Evolutionary conservation across 1,284 basidiomycete genomes (phyloP).

Genomic region (Neonothopanus nambi): DNA sequence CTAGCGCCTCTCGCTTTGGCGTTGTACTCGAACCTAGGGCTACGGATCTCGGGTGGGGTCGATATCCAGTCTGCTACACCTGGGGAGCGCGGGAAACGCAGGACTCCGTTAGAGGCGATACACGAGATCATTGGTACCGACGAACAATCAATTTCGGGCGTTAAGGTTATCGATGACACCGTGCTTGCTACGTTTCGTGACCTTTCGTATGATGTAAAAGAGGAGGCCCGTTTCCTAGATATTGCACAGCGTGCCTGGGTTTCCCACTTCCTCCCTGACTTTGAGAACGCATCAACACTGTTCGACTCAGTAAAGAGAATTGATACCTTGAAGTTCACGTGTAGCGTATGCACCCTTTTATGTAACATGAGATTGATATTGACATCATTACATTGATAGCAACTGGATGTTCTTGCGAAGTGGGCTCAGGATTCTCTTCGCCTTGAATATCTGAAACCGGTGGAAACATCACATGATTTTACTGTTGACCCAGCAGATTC

Average conservation of each 20-base stretch:
- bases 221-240: slow-evolving; percentile 24
- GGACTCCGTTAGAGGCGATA: slow-evolving; percentile 43
- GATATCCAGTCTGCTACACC: slow-evolving; percentile 57
- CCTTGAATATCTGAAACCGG: slow-evolving; percentile 6
- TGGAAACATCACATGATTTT: slow-evolving; percentile 3
- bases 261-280: slow-evolving; percentile 42
- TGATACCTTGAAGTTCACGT: slow-evolving; percentile 37
- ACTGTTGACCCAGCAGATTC: neutral
- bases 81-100: slow-evolving; percentile 28
- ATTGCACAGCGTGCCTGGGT: slow-evolving; percentile 56
- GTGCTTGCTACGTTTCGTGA: slow-evolving; percentile 41
- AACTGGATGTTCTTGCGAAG: slow-evolving; percentile 8
- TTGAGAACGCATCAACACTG: slow-evolving; percentile 34
- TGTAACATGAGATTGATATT: neutral
- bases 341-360: slow-evolving; percentile 29
- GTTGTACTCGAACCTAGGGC: slow-evolving; percentile 35
- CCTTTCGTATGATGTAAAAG: slow-evolving; percentile 31
- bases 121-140: slow-evolving; percentile 39
- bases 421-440: slow-evolving; percentile 5
- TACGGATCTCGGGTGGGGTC: slow-evolving; percentile 44
- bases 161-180: slow-evolving; percentile 39
- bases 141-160: slow-evolving; percentile 11
- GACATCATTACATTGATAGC: neutral
- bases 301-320: slow-evolving; percentile 42
- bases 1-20: slow-evolving; percentile 39